These are phyloP conservation scores for Aspergillus fumigatus DNA, from an alignment of 2,329 filamentous ascomycete genomes.

Conservation along the genomic window DNA sequence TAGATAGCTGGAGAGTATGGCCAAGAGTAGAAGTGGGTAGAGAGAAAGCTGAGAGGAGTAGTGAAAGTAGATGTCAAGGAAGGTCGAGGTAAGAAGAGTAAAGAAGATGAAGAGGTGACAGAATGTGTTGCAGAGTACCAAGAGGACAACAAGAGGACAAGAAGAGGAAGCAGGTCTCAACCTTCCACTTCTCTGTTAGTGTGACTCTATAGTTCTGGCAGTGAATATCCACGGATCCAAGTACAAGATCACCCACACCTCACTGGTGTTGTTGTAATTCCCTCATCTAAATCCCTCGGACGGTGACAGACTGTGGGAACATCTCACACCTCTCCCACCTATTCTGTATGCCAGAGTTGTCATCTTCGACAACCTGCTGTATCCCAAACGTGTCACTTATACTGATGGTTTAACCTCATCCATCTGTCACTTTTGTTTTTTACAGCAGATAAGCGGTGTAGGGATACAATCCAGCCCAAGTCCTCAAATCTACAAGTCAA, in stretches of 20 bases:
- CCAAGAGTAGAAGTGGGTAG: not conserved
- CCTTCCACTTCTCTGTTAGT: not conserved
- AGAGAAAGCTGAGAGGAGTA: not conserved
- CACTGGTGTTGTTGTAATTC: not conserved
- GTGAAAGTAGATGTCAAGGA: not conserved
- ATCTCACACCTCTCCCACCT: not conserved
- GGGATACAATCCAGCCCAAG: not conserved
- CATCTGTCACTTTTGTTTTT: not conserved
- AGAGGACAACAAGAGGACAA: not conserved
- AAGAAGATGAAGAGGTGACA: not conserved
- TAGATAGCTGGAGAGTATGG: not conserved
- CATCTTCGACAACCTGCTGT: not conserved
- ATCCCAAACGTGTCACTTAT: not conserved
- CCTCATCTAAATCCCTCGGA: not conserved
- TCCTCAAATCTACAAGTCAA: not conserved
- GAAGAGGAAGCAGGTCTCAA: not conserved
- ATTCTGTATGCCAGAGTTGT: not conserved
- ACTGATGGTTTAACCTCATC: not conserved
- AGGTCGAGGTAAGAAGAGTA: not conserved
- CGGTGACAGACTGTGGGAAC: not conserved
- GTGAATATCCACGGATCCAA: not conserved
- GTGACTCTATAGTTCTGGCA: not conserved
- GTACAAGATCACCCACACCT: not conserved
- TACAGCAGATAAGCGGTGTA: conserved; percentile 3
- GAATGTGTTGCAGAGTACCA: not conserved